Conservation (phyloP, 176 grass and related monocot genomes). For the Areca catechu region DNA sequence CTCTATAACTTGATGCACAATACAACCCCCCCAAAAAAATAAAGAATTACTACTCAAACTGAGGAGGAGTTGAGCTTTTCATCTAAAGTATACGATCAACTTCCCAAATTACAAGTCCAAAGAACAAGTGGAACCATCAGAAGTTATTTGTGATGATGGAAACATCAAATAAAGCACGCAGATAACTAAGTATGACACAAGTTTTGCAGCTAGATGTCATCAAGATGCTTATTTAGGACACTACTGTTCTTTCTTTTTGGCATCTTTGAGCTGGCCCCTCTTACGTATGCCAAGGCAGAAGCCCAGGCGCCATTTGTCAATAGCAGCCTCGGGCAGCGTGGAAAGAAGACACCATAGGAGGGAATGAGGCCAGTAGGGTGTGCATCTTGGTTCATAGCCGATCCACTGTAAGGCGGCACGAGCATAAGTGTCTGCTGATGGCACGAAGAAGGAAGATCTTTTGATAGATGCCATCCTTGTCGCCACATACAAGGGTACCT, state of each 20-base stretch:
- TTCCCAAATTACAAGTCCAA: too few relatives aligned
- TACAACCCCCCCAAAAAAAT: too few relatives aligned
- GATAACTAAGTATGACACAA: too few relatives aligned
- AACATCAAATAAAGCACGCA: too few relatives aligned
- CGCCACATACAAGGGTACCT: constrained; percentile 82
- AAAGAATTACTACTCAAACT: too few relatives aligned
- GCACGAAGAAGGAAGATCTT: constrained; percentile 66
- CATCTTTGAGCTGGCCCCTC: constrained; percentile 60
- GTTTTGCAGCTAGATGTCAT: constrained; percentile 11
- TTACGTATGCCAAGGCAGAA: constrained; percentile 75
- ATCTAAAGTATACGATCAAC: too few relatives aligned
- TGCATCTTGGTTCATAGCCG: constrained; percentile 70
- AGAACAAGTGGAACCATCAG: too few relatives aligned
- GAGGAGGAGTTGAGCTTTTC: too few relatives aligned
- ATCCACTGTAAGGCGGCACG: constrained; percentile 54
- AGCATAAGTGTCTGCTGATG: constrained; percentile 72
- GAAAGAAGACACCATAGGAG: constrained; percentile 64
- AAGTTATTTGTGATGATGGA: too few relatives aligned
- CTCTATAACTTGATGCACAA: too few relatives aligned
- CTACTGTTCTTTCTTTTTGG: constrained; percentile 53
- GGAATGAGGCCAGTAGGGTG: constrained; percentile 85
- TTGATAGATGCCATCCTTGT: constrained; percentile 87
- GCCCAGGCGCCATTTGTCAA: constrained; percentile 48
- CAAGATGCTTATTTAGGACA: neutral
- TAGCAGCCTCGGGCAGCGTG: constrained; percentile 36